Evolutionary conservation across 108 stramenopile genomes (phyloP).

Genomic region (Skeletonema menzelii): DNA sequence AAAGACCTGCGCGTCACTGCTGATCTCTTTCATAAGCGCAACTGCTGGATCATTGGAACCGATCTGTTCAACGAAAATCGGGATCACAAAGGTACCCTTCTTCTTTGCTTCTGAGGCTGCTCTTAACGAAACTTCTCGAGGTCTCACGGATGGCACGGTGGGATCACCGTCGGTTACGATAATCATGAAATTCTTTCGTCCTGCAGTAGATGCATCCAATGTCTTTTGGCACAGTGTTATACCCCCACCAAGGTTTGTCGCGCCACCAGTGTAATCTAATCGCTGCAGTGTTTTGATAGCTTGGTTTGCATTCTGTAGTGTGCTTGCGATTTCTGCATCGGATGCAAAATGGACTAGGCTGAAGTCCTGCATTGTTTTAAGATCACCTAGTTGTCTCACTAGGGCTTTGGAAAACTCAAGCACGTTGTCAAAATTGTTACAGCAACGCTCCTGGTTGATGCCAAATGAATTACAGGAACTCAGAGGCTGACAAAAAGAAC

Average conservation of each 20-base stretch:
- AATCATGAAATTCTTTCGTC: constrained; percentile 25
- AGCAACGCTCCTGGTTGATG: constrained; percentile 11
- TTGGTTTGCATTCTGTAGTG: constrained; percentile 13
- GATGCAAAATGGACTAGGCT: constrained; percentile 30
- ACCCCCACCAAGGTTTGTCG: neutral
- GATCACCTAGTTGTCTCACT: constrained; percentile 9
- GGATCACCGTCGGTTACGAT: constrained; percentile 35
- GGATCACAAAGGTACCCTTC: neutral
- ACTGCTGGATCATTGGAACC: neutral
- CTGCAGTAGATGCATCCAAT: constrained; percentile 20
- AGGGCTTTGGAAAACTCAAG: constrained; percentile 29
- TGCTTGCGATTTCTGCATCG: constrained; percentile 14
- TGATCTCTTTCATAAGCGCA: neutral
- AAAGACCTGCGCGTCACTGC: constrained; percentile 3
- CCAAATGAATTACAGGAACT: neutral
- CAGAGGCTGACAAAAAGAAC: constrained; percentile 6
- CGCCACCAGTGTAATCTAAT: neutral
- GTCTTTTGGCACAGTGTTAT: neutral
- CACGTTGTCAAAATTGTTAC: constrained; percentile 31
- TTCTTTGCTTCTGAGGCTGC: neutral
- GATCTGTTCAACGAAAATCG: neutral
- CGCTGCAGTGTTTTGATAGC: neutral
- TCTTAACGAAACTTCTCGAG: neutral
- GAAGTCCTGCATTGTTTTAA: constrained; percentile 9
- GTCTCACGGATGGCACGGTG: constrained; percentile 6